These are phyloP conservation scores for Kodamaea sp. DNA, from an alignment of 1,139 yeast species.

Conservation along the genomic window DNA sequence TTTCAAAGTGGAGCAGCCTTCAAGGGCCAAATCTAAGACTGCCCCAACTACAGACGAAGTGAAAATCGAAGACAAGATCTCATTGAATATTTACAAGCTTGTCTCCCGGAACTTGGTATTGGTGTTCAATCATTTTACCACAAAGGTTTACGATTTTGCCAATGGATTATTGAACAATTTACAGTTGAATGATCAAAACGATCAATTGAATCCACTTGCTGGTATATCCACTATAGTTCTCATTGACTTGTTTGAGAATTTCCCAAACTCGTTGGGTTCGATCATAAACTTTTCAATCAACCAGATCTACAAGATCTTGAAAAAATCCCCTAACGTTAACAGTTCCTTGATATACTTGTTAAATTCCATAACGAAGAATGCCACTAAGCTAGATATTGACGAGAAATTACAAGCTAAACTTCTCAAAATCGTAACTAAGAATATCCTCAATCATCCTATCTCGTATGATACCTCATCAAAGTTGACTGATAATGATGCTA, in stretches of 20 bases:
- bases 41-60: background rate
- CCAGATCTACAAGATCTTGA: constrained; percentile 43
- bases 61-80: constrained; percentile 11
- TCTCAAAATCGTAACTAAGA: constrained; percentile 34
- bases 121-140: constrained; percentile 33
- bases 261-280: constrained; percentile 40
- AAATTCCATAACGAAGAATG: constrained; percentile 35
- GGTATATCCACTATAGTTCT: constrained; percentile 33
- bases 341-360: constrained; percentile 35
- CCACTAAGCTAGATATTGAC: constrained; percentile 42
- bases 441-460: constrained; percentile 20
- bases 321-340: constrained; percentile 33
- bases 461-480: constrained; percentile 23
- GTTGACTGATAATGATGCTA: constrained; percentile 17
- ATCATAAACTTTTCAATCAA: constrained; percentile 36
- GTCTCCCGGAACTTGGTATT: constrained; percentile 32
- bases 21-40: constrained; percentile 5
- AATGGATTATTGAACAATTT: constrained; percentile 37
- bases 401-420: constrained; percentile 43
- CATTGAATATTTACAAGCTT: constrained; percentile 31
- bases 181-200: constrained; percentile 14
- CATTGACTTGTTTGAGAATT: constrained; percentile 40
- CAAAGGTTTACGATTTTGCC: constrained; percentile 42
- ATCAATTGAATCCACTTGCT: constrained; percentile 20
- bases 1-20: constrained; percentile 8